Conservation (phyloP, 139 green algal species). For the Tetraselmis chui region DNA sequence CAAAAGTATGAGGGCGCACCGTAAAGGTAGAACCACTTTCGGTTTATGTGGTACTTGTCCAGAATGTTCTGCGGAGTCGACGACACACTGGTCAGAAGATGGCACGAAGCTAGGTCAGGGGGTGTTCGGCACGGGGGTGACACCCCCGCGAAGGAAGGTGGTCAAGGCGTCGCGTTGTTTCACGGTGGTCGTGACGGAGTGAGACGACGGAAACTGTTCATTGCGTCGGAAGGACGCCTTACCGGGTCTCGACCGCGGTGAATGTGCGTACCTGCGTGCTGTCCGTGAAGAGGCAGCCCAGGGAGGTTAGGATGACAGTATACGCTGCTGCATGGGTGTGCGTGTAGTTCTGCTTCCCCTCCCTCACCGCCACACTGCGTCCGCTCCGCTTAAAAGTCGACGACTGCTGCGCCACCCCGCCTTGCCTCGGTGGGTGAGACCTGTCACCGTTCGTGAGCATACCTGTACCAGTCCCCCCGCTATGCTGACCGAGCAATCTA, state of each 20-base stretch:
- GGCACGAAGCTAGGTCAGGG: neutral
- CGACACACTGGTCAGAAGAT: neutral
- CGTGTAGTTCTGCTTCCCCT: neutral
- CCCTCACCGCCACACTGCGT: neutral
- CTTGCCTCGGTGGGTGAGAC: too few species aligned
- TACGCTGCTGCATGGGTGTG: conserved; percentile 49
- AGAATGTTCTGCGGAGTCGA: conserved; percentile 42
- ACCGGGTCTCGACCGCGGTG: conserved; percentile 11
- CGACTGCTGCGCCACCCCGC: too few species aligned
- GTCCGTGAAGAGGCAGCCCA: conserved; percentile 37
- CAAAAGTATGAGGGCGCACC: too few species aligned
- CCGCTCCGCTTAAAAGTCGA: neutral
- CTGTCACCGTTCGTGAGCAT: too few species aligned
- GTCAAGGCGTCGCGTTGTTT: too few species aligned
- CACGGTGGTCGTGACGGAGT: too few species aligned
- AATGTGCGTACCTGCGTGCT: conserved; percentile 31
- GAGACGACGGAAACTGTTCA: conserved; percentile 8
- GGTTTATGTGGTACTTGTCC: conserved; percentile 55
- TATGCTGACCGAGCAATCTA: too few species aligned
- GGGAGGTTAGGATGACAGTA: conserved; percentile 27
- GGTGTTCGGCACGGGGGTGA: neutral
- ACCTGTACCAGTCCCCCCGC: too few species aligned
- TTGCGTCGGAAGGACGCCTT: conserved; percentile 12
- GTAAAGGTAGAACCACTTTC: conserved; percentile 74
- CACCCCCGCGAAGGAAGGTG: too few species aligned